A percentile compares a stretch with the other conserved stretches of the same genome.
These are phyloP conservation scores for Trichoderma sp. DNA, from an alignment of 2,329 filamentous ascomycete genomes.

Conservation along the genomic window DNA sequence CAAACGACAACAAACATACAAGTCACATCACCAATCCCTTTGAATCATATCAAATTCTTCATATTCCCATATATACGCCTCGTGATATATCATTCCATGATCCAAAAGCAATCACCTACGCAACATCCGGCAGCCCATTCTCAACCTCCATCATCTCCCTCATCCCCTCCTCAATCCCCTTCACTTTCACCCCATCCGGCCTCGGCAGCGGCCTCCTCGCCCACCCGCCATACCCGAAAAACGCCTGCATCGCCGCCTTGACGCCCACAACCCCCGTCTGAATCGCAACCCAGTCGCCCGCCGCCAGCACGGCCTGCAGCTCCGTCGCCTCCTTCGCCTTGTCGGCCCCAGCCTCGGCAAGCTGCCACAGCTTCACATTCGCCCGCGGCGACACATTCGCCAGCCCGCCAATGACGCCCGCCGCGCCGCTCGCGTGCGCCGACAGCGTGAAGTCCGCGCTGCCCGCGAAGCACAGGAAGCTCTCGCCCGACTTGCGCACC, in stretches of 20 bases:
- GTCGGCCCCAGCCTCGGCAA: constrained; percentile 60
- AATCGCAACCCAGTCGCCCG: constrained; percentile 73
- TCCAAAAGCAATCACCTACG: constrained; percentile 11
- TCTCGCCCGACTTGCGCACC: constrained; percentile 51
- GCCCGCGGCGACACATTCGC: constrained; percentile 71
- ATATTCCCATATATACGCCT: constrained; percentile 9
- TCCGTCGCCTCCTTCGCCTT: constrained; percentile 66
- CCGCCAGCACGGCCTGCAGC: constrained; percentile 66
- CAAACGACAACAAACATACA: background rate
- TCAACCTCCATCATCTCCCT: constrained; percentile 33
- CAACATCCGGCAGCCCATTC: constrained; percentile 28
- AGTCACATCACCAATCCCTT: background rate
- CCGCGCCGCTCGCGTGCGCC: constrained; percentile 67
- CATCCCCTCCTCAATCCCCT: constrained; percentile 30
- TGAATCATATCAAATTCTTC: background rate
- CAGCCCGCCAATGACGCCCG: constrained; percentile 71
- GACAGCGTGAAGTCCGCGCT: constrained; percentile 74
- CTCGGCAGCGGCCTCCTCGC: constrained; percentile 38
- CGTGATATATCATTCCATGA: constrained; percentile 7
- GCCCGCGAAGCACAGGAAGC: constrained; percentile 71
- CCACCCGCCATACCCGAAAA: constrained; percentile 67
- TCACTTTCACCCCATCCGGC: constrained; percentile 27
- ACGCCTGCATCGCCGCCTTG: constrained; percentile 68
- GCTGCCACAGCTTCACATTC: constrained; percentile 62
- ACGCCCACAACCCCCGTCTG: constrained; percentile 71